Percentiles rank a stretch among this genome's conserved stretches.
Conservation (phyloP, 306 rosid species). For the Cotoneaster glaucophyllus region DNA sequence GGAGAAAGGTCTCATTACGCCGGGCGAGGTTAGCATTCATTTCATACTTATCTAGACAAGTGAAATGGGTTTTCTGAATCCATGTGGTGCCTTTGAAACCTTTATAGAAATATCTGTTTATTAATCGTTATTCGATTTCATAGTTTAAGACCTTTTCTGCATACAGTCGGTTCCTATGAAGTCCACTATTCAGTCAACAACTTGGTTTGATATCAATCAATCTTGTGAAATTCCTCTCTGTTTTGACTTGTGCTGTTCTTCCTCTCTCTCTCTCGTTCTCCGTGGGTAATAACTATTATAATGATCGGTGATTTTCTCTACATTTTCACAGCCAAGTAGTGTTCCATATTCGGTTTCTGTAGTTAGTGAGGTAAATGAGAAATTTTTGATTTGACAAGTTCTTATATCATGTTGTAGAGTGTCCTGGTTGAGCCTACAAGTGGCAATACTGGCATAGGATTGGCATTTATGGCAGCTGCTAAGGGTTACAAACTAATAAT, state of each 20-base stretch:
- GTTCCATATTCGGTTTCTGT: neutral
- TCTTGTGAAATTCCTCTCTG: neutral
- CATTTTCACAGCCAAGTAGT: neutral
- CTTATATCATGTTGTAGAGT: conserved; percentile 44
- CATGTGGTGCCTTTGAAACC: neutral
- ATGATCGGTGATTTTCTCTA: neutral
- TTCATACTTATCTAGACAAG: neutral
- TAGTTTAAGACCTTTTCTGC: neutral
- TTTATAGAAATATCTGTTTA: neutral
- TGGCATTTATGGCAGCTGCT: conserved; percentile 93
- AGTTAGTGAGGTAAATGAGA: neutral
- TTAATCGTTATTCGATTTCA: neutral
- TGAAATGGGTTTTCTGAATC: neutral
- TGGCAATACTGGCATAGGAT: conserved; percentile 86
- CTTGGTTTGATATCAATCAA: neutral
- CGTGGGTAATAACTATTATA: neutral
- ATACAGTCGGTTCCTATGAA: neutral
- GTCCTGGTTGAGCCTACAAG: conserved; percentile 83
- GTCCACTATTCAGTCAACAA: neutral
- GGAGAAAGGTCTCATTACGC: conserved; percentile 53
- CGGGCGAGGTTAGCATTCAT: conserved; percentile 62
- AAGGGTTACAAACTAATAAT: conserved; percentile 79
- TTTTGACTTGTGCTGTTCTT: neutral
- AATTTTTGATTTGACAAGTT: conserved; percentile 8
- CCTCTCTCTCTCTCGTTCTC: too few relatives aligned